Conservation (phyloP, 305 asterid genomes). For the Monarda citriodora region DNA sequence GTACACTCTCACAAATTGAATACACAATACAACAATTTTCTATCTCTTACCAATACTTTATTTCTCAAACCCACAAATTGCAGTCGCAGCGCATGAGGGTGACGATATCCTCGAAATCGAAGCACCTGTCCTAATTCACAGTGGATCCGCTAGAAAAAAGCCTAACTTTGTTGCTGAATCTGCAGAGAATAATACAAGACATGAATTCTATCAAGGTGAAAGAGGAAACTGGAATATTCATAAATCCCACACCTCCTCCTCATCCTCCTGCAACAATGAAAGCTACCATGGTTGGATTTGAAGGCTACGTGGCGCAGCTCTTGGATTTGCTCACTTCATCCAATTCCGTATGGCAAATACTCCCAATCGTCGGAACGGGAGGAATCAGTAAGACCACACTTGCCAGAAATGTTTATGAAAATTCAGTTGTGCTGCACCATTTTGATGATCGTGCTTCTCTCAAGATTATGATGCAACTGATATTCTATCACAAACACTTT, state of each 20-base stretch:
- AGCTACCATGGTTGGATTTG: neutral
- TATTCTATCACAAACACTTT: neutral
- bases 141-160: neutral
- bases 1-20: no score
- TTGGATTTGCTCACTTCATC: neutral
- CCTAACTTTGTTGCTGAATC: neutral
- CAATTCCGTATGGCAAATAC: neutral
- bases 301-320: neutral
- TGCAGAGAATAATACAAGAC: neutral
- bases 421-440: neutral
- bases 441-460: neutral
- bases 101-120: conserved; percentile 1
- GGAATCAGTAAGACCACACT: conserved; percentile 1
- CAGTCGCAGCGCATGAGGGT: neutral
- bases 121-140: neutral
- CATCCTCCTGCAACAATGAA: neutral
- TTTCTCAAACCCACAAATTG: no score
- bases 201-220: neutral
- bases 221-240: neutral
- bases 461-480: neutral
- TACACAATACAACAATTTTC: no score
- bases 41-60: no score
- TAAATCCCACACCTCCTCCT: neutral
- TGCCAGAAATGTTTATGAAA: neutral
- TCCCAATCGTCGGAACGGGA: conserved; percentile 5